phyloP scores from a whole-genome alignment of 2,329 filamentous ascomycete species.

The Basipetospora sp. region DNA sequence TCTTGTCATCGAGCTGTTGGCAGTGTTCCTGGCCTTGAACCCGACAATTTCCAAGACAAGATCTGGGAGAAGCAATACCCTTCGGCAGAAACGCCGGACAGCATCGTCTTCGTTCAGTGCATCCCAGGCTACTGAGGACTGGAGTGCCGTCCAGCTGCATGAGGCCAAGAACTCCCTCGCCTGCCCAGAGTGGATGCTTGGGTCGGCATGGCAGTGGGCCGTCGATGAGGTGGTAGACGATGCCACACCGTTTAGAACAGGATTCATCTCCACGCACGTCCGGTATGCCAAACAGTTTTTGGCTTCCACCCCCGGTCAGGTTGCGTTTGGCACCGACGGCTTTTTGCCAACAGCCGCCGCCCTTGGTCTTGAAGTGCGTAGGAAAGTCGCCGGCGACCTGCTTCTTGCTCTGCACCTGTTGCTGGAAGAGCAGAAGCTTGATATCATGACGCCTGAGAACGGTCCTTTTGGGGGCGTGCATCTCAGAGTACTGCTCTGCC shows the following conservation, averaged over 20 bases:
- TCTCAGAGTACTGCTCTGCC: constrained; percentile 61
- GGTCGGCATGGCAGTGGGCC: constrained; percentile 57
- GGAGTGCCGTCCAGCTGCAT: constrained; percentile 31
- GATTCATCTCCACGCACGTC: constrained; percentile 38
- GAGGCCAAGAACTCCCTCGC: constrained; percentile 34
- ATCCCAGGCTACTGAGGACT: constrained; percentile 26
- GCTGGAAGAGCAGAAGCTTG: constrained; percentile 78
- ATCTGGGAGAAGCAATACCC: no score
- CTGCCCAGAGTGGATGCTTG: constrained; percentile 44
- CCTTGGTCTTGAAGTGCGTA: constrained; percentile 39
- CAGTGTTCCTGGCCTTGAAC: constrained; percentile 46
- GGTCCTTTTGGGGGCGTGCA: constrained; percentile 29
- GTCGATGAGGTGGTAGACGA: constrained; percentile 32
- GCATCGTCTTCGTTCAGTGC: constrained; percentile 22
- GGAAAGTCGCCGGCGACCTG: constrained; percentile 49
- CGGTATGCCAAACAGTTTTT: constrained; percentile 52
- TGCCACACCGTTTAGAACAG: constrained; percentile 9
- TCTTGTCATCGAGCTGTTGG: constrained; percentile 47
- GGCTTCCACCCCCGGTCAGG: constrained; percentile 40
- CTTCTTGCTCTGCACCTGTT: constrained; percentile 70
- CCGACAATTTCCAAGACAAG: constrained; percentile 16
- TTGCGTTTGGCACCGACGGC: constrained; percentile 36
- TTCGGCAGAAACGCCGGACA: constrained; percentile 16
- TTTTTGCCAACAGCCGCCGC: constrained; percentile 49
- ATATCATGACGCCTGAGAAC: constrained; percentile 37